These are phyloP conservation scores for Kwoniella sp. DNA, from an alignment of 768 basidiomycete species.

Conservation along the genomic window DNA sequence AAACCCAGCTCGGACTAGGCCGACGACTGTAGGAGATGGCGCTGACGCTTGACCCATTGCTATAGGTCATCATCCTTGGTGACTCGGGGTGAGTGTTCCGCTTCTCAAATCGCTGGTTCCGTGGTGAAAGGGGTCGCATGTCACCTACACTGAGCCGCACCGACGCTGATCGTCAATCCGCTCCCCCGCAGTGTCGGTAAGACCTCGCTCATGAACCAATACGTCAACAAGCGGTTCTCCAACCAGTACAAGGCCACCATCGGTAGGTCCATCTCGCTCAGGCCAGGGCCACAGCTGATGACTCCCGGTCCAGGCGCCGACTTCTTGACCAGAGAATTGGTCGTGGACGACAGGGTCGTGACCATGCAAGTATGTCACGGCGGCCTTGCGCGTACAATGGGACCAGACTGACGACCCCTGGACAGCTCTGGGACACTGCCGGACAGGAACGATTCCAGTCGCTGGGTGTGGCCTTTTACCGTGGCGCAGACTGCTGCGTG, in stretches of 20 bases:
- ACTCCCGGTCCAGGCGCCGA: slow-evolving; percentile 39
- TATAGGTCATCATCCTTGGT: slow-evolving; percentile 94
- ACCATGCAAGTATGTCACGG: slow-evolving; percentile 82
- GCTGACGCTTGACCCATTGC: not conserved
- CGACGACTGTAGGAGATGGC: not conserved
- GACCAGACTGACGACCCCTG: not conserved
- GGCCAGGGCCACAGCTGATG: not conserved
- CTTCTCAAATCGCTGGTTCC: not conserved
- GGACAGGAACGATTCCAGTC: slow-evolving; percentile 99
- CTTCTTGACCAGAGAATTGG: slow-evolving; percentile 89
- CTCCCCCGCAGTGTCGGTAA: slow-evolving; percentile 72
- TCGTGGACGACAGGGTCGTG: slow-evolving; percentile 95
- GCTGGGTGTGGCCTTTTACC: slow-evolving; percentile 96
- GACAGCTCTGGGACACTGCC: slow-evolving; percentile 95
- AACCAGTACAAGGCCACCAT: slow-evolving; percentile 98
- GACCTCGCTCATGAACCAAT: slow-evolving; percentile 99
- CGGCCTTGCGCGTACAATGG: not conserved
- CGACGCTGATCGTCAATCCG: not conserved
- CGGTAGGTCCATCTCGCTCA: slow-evolving; percentile 26
- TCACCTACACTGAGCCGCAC: not conserved
- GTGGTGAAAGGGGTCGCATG: not conserved
- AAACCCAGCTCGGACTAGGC: not conserved
- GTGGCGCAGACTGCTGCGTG: slow-evolving; percentile 98
- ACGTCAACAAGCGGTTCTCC: slow-evolving; percentile 98
- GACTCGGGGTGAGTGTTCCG: slow-evolving; percentile 57